Conservation (phyloP, 768 basidiomycete genomes). For the Lactarius hengduanensis region DNA sequence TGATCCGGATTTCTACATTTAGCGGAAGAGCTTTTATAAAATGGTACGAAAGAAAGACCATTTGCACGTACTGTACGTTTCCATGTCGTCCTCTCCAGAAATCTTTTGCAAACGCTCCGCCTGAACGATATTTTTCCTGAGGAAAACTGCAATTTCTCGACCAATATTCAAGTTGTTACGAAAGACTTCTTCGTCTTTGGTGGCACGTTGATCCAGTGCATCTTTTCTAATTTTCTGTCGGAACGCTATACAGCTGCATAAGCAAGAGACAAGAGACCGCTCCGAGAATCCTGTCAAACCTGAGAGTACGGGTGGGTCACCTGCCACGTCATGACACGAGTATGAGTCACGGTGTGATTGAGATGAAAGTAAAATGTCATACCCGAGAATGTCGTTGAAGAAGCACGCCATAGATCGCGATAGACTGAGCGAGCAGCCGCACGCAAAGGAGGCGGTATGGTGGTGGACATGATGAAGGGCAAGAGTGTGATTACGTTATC, state of each 20-base stretch:
- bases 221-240: slow-evolving; percentile 64
- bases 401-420: slow-evolving; percentile 65
- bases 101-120: slow-evolving; percentile 49
- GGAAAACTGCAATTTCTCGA: slow-evolving; percentile 67
- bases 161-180: slow-evolving; percentile 57
- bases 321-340: slow-evolving; percentile 35
- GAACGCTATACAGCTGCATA: slow-evolving; percentile 53
- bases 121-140: slow-evolving; percentile 86
- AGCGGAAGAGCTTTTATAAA: neutral
- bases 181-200: slow-evolving; percentile 48
- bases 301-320: slow-evolving; percentile 54
- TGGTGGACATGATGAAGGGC: slow-evolving; percentile 35
- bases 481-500: slow-evolving; percentile 4
- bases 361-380: neutral
- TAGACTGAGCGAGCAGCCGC: slow-evolving; percentile 75
- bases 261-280: neutral
- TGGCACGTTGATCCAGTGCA: slow-evolving; percentile 42
- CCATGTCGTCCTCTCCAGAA: slow-evolving; percentile 38
- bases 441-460: slow-evolving; percentile 52
- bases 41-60: neutral
- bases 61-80: slow-evolving; percentile 55
- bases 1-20: slow-evolving; percentile 65
- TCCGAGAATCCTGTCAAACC: slow-evolving; percentile 38
- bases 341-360: neutral
- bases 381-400: slow-evolving; percentile 65